Base-by-base conservation (phyloP, 2,329 filamentous ascomycete species). In the Claviceps cyperi region DNA sequence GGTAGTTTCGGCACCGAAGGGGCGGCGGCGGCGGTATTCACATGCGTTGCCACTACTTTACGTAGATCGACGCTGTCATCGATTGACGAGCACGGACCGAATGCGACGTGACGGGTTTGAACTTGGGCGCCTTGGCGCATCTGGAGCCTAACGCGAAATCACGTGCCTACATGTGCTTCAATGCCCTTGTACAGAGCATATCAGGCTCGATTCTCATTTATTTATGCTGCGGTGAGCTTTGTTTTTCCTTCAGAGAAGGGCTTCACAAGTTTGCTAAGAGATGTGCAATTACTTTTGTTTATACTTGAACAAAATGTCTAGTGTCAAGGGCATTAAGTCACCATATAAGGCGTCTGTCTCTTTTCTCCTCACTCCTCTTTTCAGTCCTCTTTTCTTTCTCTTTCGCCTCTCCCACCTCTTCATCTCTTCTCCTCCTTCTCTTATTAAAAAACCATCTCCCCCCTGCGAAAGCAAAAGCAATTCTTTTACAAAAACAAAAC, bases 71-170 rank as follows among this genome's bases (percentile, higher is more conserved):
- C 21, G 38, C 38, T 14, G 13, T 40, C 38, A 40, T 40, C 38
- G 13, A 40, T 40, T 19, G 38, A 40, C 38, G 9, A 32, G 28
- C 19, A 19, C 13, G 17, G 9, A 19, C 11, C n/a, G 9, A 13
- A 17, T 17, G 17, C n/a, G 38, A 40, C 38, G 17, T 24, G 15
- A 28, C 39, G 24, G 11, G 6, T 38, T 21, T 28, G 22, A 22
- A 22, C 22, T 22, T 22, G 1, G 7, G 14, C 28, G 28, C 17
- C 15, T 35, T 49, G 39, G 19, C 15, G 43, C 9, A 32, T 32
- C 15, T 32, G 22, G 22, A 32, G 14, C 37, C 21, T n/a, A 22
- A 50, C 54, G 54, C 52, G 54, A 46, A 40, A 50, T 57, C 55
- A 57, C 52, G 54, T 57, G 55, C 47, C 22, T 43, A 4, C 4